Conservation (phyloP, 2,329 filamentous ascomycete genomes). For the Colletotrichum scovillei region DNA sequence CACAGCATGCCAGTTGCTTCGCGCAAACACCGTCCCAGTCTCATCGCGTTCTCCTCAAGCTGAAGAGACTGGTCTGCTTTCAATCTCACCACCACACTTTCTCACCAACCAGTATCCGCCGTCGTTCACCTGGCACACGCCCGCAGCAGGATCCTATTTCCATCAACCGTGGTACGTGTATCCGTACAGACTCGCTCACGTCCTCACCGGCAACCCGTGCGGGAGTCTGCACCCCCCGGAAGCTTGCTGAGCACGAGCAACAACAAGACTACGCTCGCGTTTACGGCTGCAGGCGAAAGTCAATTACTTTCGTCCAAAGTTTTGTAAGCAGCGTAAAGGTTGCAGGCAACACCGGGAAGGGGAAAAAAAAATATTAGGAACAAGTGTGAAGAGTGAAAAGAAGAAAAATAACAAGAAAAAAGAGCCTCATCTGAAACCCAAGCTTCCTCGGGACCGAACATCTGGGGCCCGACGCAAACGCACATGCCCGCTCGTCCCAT, state of each 20-base stretch:
- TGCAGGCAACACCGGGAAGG: not conserved
- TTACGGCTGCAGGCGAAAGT: conserved; percentile 10
- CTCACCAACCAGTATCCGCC: not conserved
- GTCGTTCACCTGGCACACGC: not conserved
- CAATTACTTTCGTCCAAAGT: conserved; percentile 12
- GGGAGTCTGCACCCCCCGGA: not conserved
- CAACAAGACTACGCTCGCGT: not conserved
- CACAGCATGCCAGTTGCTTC: conserved; percentile 6
- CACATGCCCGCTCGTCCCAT: conserved; percentile 13
- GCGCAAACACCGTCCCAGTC: not conserved
- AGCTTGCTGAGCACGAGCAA: conserved; percentile 13
- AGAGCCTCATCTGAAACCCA: conserved; percentile 24
- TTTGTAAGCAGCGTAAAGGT: not conserved
- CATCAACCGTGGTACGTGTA: not conserved
- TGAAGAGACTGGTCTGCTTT: not conserved
- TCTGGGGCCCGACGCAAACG: conserved; percentile 4
- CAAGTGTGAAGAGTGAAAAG: too few species aligned
- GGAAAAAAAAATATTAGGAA: not conserved
- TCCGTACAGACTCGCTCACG: not conserved
- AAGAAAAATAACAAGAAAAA: not conserved
- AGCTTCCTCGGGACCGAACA: conserved; percentile 14
- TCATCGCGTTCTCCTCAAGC: not conserved
- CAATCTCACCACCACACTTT: not conserved
- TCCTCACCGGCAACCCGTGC: conserved; percentile 10
- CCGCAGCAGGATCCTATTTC: not conserved